Base-by-base conservation (phyloP, 805 yeast genomes). In the Pichia sporocuriosa region DNA sequence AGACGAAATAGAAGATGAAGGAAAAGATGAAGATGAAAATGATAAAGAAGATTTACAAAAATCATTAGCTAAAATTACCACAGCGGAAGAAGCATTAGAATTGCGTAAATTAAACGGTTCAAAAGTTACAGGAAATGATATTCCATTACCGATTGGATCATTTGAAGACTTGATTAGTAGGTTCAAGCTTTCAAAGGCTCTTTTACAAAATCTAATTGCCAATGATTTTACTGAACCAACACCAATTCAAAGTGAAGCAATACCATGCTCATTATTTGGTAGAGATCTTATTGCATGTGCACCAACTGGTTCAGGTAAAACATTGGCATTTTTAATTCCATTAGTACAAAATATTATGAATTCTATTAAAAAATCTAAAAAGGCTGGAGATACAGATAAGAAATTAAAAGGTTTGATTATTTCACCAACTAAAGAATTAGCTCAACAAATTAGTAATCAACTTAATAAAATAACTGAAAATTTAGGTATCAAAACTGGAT, bases 261-360 rank as follows among this genome's bases (percentile, higher is more conserved):
- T 93, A 32, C 97, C 98, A 2, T 67, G 78, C 9, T 63, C 85
- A 12, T 63, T 87, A 40, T 70, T 75, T 40, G 72, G 69, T 23
- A 74, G 95, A 45, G 97, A 90, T 57, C 59, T 93, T 26, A 68
- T 93, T 32, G 95, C 95, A 1, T 86, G 96, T 70, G 97, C 97
- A 0, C 97, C 97, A 35, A 93, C 98, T 1, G 98, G 98, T 53
- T 87, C 97, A 4, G 98, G 98, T 69, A 93, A 93, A 59, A 93
- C 98, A 0, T 68, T 93, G 37, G 95, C 97, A 24, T 93, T 84
- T 57, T 66, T 85, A 43, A 75, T 88, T 15, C 98, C 99, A 4
- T 53, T 90, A 52, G 62, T 93, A 17, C 93, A 85, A 51, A 55
- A 62, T 35, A 31, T 53, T 7, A 35, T 68, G 15, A 44, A 54